phyloP scores from a whole-genome alignment of 371 early-diverging fungal species.

The Mortierella sp. region DNA sequence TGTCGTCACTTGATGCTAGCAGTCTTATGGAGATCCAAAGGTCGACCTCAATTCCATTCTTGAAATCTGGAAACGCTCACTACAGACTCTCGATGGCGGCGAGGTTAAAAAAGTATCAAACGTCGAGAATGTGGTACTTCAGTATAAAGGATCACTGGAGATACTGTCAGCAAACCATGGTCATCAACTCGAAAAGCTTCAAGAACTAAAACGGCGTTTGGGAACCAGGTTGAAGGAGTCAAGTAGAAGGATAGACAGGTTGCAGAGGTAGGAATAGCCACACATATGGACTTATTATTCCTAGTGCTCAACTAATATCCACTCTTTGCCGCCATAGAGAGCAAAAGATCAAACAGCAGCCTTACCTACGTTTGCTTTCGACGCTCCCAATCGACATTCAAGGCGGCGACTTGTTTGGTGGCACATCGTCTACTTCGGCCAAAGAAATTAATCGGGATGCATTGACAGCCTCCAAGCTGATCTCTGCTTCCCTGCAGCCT shows the following conservation, averaged over 20 bases:
- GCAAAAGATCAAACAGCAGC: constrained; percentile 8
- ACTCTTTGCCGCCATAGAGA: constrained; percentile 15
- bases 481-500: constrained; percentile 3
- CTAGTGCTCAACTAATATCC: background rate
- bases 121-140: background rate
- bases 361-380: constrained; percentile 33
- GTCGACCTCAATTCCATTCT: constrained; percentile 17
- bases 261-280: constrained; percentile 21
- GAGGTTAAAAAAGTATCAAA: background rate
- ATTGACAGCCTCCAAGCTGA: background rate
- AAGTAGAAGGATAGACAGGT: constrained; percentile 17
- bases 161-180: constrained; percentile 13
- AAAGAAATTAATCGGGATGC: constrained; percentile 16
- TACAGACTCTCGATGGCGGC: constrained; percentile 10
- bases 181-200: constrained; percentile 14
- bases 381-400: constrained; percentile 3
- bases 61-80: constrained; percentile 27
- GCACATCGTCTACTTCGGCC: background rate
- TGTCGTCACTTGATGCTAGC: background rate
- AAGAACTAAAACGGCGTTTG: constrained; percentile 10
- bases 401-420: background rate
- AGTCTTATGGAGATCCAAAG: background rate
- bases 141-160: constrained; percentile 12
- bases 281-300: background rate
- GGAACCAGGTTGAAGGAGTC: constrained; percentile 22